A percentile compares a stretch with the other conserved stretches of the same genome.
These are phyloP conservation scores for Penicillium sclerotiorum DNA, from an alignment of 2,329 filamentous ascomycete species.

Conservation along the genomic window DNA sequence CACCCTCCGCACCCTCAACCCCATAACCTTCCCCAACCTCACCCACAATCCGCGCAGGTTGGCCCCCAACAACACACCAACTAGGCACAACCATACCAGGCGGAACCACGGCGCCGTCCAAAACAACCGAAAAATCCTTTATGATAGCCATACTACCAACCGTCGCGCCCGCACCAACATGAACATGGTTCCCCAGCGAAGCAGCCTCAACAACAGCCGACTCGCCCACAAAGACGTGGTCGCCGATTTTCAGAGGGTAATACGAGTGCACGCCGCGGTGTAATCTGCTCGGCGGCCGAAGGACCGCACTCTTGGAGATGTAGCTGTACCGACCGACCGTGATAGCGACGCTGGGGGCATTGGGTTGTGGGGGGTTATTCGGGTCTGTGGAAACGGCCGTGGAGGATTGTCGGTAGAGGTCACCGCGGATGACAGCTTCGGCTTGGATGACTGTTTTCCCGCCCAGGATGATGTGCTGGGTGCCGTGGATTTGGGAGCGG, in stretches of 20 bases:
- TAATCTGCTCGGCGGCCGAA: slow-evolving; percentile 80
- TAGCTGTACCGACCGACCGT: slow-evolving; percentile 91
- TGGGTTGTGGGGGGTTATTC: slow-evolving; percentile 37
- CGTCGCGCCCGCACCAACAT: slow-evolving; percentile 75
- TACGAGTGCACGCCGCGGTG: slow-evolving; percentile 68
- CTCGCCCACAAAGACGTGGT: slow-evolving; percentile 88
- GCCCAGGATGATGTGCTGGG: slow-evolving; percentile 95
- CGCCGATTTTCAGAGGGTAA: slow-evolving; percentile 88
- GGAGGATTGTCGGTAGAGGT: slow-evolving; percentile 64
- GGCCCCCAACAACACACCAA: slow-evolving; percentile 86
- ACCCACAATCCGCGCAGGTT: slow-evolving; percentile 76
- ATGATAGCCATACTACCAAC: slow-evolving; percentile 87
- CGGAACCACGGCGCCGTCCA: slow-evolving; percentile 83
- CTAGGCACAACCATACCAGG: slow-evolving; percentile 89
- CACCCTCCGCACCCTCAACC: slow-evolving; percentile 48
- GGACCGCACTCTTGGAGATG: slow-evolving; percentile 73
- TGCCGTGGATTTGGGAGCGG: slow-evolving; percentile 87
- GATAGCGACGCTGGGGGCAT: slow-evolving; percentile 58
- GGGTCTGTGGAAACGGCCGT: slow-evolving; percentile 30
- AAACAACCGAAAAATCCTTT: slow-evolving; percentile 87
- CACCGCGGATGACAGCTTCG: slow-evolving; percentile 90
- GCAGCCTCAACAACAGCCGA: slow-evolving; percentile 79
- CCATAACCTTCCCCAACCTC: slow-evolving; percentile 64
- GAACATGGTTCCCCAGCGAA: slow-evolving; percentile 79
- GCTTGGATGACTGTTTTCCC: slow-evolving; percentile 95